phyloP scores from a whole-genome alignment of 768 basidiomycete genomes.

The Tulasnella sp. region DNA sequence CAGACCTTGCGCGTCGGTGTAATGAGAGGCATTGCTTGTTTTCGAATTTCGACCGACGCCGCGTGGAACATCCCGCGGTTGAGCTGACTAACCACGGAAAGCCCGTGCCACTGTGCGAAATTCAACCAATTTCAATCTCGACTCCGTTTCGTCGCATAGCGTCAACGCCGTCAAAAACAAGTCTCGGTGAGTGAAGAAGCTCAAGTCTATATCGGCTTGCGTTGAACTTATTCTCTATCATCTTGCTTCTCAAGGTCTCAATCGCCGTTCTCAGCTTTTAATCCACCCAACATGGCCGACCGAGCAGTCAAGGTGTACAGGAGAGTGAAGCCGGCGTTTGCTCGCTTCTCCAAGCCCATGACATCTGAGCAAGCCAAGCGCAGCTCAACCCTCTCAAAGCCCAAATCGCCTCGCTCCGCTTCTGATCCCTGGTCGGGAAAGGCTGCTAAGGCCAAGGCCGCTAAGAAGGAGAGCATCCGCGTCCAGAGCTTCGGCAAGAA shows the following conservation, averaged over 20 bases:
- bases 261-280: not conserved
- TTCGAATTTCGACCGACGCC: conserved; percentile 1
- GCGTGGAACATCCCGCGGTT: conserved; percentile 10
- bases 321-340: not conserved
- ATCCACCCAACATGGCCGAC: conserved; percentile 8
- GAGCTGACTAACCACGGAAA: conserved; percentile 3
- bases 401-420: not conserved
- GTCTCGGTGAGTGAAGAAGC: conserved; percentile 1
- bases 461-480: conserved; percentile 24
- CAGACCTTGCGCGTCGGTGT: conserved; percentile 1
- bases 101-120: not conserved
- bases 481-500: conserved; percentile 99
- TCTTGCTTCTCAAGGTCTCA: not conserved
- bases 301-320: not conserved
- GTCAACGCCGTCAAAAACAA: conserved; percentile 9
- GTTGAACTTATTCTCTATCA: not conserved
- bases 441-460: not conserved
- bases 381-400: conserved; percentile 12
- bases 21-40: not conserved
- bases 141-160: conserved; percentile 1
- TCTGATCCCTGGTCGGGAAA: not conserved
- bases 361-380: conserved; percentile 5
- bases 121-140: conserved; percentile 4
- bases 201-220: not conserved
- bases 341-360: conserved; percentile 4